Base-by-base conservation (phyloP, 2,329 filamentous ascomycete species). In the Chrysoporthe deuterocubensis region DNA sequence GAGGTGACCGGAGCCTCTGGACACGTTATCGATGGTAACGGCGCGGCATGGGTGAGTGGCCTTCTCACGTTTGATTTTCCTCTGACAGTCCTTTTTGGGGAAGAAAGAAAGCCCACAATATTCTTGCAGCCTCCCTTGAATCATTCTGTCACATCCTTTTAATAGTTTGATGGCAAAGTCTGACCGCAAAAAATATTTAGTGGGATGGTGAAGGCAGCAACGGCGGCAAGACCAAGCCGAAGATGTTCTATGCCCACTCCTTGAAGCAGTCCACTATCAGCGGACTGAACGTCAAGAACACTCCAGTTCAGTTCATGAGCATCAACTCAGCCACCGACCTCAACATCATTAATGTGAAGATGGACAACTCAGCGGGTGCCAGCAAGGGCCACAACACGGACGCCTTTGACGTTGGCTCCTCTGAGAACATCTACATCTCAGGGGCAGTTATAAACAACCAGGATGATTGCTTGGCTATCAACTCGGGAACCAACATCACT, bases 391-490 rank as follows among this genome's bases (percentile, higher is more conserved):
- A 84, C 72, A 89, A 89, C 80, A 89, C 86, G 0, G 87, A 89
- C 72, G 87, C 81, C 1, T 89, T 89, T 71, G 85, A 89, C 67
- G 81, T 89, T 59, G 83, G 84, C 62, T 78, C 75, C 52, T 85
- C 82, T 44, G 79, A 74, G 21, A 80, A 80, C 52, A 79, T 89
- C 21, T 81, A 78, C 68, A 88, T 89, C 70, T 79, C 78, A 18
- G 83, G 82, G 43, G 84, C 85, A 43, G 81, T 78, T 42, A 80
- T 89, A 64, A 81, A 85, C 74, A 89, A 89, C 79, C 87, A 89
- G 76, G 87, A 89, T 67, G 87, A 89, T 73, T 89, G 87, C 71
- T 78, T 89, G 13, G 86, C 87, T 40, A 74, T 86, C 70, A 89
- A 87, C 78, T 86, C 84, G 2, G 83, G 83, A 0, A 80, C 76